Conservation (phyloP, 176 grass and related monocot genomes). For the Pontederia crassipes region DNA sequence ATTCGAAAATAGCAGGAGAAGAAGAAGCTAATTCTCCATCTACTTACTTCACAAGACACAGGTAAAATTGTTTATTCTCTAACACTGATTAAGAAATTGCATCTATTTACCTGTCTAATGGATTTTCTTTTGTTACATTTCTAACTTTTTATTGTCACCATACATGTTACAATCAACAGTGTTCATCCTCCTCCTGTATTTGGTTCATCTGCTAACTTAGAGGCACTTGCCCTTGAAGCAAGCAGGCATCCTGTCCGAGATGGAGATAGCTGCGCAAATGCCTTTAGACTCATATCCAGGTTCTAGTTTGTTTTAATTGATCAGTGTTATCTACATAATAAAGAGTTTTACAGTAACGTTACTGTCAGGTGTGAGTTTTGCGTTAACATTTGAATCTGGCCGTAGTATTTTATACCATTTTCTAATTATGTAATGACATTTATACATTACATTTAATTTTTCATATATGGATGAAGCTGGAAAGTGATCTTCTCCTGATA, state of each 20-base stretch:
- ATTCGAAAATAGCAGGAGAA: neutral
- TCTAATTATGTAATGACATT: too few species aligned
- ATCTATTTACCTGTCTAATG: neutral
- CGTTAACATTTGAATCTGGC: too few species aligned
- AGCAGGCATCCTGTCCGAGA: slow-evolving; percentile 18
- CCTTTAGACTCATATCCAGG: slow-evolving; percentile 12
- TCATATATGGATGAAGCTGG: too few species aligned
- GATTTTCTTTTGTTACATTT: neutral
- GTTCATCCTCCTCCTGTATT: slow-evolving; percentile 13
- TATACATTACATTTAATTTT: too few species aligned
- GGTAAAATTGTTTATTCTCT: slow-evolving; percentile 2
- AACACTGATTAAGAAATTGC: neutral
- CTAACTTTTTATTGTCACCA: neutral
- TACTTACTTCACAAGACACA: neutral
- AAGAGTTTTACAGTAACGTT: too few species aligned
- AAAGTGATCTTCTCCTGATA: too few species aligned
- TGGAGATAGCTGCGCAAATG: slow-evolving; percentile 10
- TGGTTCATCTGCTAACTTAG: slow-evolving; percentile 14
- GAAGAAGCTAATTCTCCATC: neutral
- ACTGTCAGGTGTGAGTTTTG: too few species aligned
- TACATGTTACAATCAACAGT: slow-evolving; percentile 13
- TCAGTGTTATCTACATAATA: too few species aligned
- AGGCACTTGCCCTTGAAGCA: slow-evolving; percentile 9
- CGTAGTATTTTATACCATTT: neutral
- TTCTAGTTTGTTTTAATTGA: neutral